A percentile compares a stretch with the other conserved stretches of the same genome.
phyloP scores from a whole-genome alignment of 176 grass and related monocot genomes.

The Sorghum bicolor region Sorghum_bicolor_NCBIv3 NC_012875.2:55959001-55959500 shows the following conservation, averaged over 20 bases:
- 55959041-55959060: constrained; percentile 99
- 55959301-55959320: constrained; percentile 13
- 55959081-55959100: constrained; percentile 88
- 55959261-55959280: constrained; percentile 3
- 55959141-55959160: constrained; percentile 7
- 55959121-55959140: constrained; percentile 16
- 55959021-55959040: constrained; percentile 87
- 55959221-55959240: constrained; percentile 10
- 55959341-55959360: constrained; percentile 19
- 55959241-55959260: background rate
- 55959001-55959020: constrained; percentile 1
- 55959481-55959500: background rate
- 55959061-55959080: constrained; percentile 98
- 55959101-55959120: constrained; percentile 17
- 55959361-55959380: constrained; percentile 17
- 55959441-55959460: background rate
- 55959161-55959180: constrained; percentile 27
- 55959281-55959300: constrained; percentile 15
- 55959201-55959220: background rate
- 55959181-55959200: constrained; percentile 14
- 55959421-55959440: constrained; percentile 9
- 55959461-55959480: background rate
- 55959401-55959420: background rate
- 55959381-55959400: constrained; percentile 4
- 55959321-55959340: constrained; percentile 19